A percentile compares a stretch with the other conserved stretches of the same genome.
These are phyloP conservation scores for Stylonectria norvegica DNA, from an alignment of 2,329 filamentous ascomycete genomes.

Conservation along the genomic window DNA sequence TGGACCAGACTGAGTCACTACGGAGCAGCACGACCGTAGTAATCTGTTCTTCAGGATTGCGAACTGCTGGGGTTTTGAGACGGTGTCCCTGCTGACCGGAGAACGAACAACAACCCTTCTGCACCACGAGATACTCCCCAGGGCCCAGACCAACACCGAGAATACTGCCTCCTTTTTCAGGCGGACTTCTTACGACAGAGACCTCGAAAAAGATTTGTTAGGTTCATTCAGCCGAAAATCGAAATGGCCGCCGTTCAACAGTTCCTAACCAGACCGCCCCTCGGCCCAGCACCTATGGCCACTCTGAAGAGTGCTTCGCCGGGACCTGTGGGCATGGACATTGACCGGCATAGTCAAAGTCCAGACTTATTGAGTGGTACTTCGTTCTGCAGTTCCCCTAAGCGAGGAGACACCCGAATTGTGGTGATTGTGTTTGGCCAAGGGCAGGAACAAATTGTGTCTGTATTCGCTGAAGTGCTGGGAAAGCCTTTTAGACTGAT, in stretches of 20 bases:
- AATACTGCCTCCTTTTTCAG: neutral
- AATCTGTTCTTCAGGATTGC: neutral
- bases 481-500: conserved; percentile 68
- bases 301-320: conserved; percentile 25
- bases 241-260: conserved; percentile 40
- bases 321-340: conserved; percentile 28
- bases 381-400: conserved; percentile 44
- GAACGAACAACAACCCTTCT: no score
- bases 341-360: conserved; percentile 36
- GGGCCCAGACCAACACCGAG: no score
- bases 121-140: no score
- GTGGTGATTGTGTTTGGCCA: conserved; percentile 66
- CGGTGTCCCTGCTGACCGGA: neutral
- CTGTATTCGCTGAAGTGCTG: conserved; percentile 72
- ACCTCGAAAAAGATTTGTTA: neutral
- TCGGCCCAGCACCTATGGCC: conserved; percentile 23
- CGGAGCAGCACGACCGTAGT: no score
- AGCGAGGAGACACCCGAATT: conserved; percentile 54
- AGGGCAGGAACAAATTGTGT: conserved; percentile 71
- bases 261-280: conserved; percentile 33
- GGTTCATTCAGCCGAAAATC: neutral
- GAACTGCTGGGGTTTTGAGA: neutral
- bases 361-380: conserved; percentile 35
- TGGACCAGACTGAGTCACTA: no score
- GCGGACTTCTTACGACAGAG: neutral